phyloP scores from a whole-genome alignment of 2,329 filamentous ascomycete species.

The Talaromyces sp. region DNA sequence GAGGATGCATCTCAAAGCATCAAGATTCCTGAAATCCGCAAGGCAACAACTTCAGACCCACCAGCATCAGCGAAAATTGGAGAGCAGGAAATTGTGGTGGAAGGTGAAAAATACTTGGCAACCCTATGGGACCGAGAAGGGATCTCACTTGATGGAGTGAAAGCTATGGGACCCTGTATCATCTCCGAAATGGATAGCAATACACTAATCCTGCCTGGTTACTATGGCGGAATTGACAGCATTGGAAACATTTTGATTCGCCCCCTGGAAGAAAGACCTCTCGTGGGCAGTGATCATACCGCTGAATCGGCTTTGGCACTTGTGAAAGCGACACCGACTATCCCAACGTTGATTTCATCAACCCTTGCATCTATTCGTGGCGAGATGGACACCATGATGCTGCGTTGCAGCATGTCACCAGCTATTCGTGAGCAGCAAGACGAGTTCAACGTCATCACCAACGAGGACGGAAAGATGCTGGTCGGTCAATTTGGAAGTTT shows the following conservation, averaged over 20 bases:
- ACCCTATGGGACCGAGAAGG: constrained; percentile 50
- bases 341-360: constrained; percentile 50
- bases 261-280: constrained; percentile 36
- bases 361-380: constrained; percentile 50
- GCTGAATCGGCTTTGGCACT: constrained; percentile 41
- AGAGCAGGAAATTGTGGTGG: constrained; percentile 44
- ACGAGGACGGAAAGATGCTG: constrained; percentile 53
- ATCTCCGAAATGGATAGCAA: constrained; percentile 57
- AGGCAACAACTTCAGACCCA: constrained; percentile 31
- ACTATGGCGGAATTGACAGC: constrained; percentile 50
- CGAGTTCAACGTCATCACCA: constrained; percentile 58
- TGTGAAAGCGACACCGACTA: constrained; percentile 44
- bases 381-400: constrained; percentile 56
- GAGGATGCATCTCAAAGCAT: constrained; percentile 48
- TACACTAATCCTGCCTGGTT: constrained; percentile 53
- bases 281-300: constrained; percentile 34
- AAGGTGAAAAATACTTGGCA: constrained; percentile 46
- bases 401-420: constrained; percentile 56
- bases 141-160: constrained; percentile 44
- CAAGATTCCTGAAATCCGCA: constrained; percentile 38
- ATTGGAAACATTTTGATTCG: constrained; percentile 55
- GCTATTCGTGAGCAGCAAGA: constrained; percentile 57
- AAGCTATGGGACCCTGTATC: constrained; percentile 50
- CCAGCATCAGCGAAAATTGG: constrained; percentile 41
- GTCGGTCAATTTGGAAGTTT: constrained; percentile 57